Evolutionary conservation across 306 rosid species (phyloP).

Genomic region (Fagus sylvatica): DNA sequence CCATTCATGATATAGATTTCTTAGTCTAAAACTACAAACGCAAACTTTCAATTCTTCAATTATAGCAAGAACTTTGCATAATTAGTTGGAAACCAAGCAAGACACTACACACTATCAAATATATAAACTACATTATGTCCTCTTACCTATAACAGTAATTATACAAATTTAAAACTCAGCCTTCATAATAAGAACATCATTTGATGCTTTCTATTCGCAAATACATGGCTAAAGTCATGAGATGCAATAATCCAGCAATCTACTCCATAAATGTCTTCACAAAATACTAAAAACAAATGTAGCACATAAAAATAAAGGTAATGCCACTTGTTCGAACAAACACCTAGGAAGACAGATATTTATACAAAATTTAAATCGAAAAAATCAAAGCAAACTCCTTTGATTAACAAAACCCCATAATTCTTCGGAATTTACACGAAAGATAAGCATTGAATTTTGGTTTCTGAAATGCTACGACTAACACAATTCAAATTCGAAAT

Average conservation of each 20-base stretch:
- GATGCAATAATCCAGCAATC: neutral
- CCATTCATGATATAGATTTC: neutral
- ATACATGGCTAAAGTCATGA: neutral
- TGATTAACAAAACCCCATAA: too few species aligned
- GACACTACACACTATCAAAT: neutral
- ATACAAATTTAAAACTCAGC: neutral
- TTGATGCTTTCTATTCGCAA: too few species aligned
- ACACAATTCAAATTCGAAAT: too few species aligned
- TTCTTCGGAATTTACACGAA: too few species aligned
- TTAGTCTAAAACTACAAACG: neutral
- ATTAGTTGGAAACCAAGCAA: neutral
- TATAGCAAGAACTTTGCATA: neutral
- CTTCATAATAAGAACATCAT: neutral
- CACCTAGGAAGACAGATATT: too few species aligned
- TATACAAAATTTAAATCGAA: too few species aligned
- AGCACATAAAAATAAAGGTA: neutral
- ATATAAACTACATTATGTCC: neutral
- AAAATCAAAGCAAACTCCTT: too few species aligned
- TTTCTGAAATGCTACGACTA: too few species aligned
- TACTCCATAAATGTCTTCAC: neutral
- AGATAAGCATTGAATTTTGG: too few species aligned
- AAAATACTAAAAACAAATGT: neutral
- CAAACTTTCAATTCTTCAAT: neutral
- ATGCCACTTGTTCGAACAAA: too few species aligned
- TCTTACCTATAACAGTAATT: neutral